phyloP scores from a whole-genome alignment of 2,329 filamentous ascomycete genomes.

The Orbilia quercus region DNA sequence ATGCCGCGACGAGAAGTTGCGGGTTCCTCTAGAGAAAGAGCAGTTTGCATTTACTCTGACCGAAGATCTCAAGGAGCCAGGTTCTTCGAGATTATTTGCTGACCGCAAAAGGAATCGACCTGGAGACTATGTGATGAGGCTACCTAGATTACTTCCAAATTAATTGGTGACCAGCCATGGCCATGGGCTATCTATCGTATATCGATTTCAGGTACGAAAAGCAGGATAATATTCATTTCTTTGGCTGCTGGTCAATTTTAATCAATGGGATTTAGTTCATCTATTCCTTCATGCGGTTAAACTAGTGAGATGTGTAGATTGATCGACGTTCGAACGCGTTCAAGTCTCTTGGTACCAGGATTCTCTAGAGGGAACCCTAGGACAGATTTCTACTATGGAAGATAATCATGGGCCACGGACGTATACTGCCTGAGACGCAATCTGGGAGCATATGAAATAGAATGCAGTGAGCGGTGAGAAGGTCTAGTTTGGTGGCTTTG shows the following conservation, averaged over 20 bases:
- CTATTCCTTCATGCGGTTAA: not conserved
- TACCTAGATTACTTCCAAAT: not conserved
- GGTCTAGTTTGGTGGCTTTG: too few species aligned
- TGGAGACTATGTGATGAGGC: not conserved
- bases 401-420: not conserved
- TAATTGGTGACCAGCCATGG: too few species aligned
- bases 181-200: too few species aligned
- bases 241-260: not conserved
- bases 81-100: not conserved
- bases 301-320: not conserved
- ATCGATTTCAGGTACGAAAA: not conserved
- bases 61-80: slow-evolving; percentile 3
- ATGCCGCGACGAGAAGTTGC: not conserved
- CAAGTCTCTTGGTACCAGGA: not conserved
- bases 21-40: not conserved
- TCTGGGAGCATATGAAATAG: not conserved
- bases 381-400: not conserved
- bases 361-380: not conserved
- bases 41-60: slow-evolving; percentile 8
- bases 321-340: not conserved
- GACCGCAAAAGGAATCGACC: not conserved
- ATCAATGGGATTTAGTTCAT: not conserved
- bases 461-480: too few species aligned
- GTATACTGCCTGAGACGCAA: not conserved
- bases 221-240: not conserved